A percentile compares a stretch with the other conserved stretches of the same genome.
phyloP scores from a whole-genome alignment of 768 basidiomycete genomes.

The Tricholoma saponaceum region DNA sequence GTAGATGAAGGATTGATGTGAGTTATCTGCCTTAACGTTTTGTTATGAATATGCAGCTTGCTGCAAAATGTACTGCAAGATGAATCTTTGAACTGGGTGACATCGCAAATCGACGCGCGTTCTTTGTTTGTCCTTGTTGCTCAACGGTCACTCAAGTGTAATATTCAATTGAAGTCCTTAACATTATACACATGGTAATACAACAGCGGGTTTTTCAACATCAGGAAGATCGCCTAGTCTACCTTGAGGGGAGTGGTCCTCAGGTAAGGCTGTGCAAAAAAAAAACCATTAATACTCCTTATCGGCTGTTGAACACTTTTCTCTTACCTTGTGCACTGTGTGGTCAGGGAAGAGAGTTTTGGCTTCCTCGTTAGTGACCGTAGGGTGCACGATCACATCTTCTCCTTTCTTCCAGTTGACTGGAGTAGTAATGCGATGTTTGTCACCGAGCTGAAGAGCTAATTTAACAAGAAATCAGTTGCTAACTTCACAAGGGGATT shows the following conservation, averaged over 20 bases:
- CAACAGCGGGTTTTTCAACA: not conserved
- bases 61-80: not conserved
- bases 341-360: constrained; percentile 86
- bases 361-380: constrained; percentile 83
- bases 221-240: constrained; percentile 18
- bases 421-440: constrained; percentile 80
- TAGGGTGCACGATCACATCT: constrained; percentile 89
- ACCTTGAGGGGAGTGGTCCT: constrained; percentile 66
- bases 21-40: not conserved
- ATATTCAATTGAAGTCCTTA: not conserved
- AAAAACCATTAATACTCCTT: constrained; percentile 1
- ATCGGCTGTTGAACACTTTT: not conserved
- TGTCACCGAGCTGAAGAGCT: constrained; percentile 90
- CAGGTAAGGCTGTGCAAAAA: constrained; percentile 69
- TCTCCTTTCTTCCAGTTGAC: constrained; percentile 96
- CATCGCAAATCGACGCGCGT: constrained; percentile 17
- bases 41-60: not conserved
- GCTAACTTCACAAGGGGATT: not conserved
- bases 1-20: not conserved
- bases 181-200: not conserved
- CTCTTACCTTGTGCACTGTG: constrained; percentile 69
- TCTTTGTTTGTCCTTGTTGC: constrained; percentile 15
- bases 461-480: constrained; percentile 18
- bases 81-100: not conserved
- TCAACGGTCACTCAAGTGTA: not conserved